phyloP scores from a whole-genome alignment of 305 asterid genomes.

The Solanum aculeatissimum region DNA sequence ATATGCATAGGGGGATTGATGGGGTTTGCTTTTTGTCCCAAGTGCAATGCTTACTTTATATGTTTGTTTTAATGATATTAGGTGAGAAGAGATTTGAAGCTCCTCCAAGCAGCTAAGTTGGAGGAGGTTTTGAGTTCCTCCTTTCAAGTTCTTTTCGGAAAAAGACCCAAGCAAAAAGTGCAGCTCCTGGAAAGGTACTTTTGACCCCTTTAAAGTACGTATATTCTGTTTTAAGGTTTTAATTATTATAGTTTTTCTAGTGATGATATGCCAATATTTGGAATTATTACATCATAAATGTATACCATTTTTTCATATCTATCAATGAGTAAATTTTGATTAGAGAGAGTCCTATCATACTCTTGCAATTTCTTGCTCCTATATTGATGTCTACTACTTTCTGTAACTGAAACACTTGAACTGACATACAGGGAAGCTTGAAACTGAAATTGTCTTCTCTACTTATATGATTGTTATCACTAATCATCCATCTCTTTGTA shows the following conservation, averaged over 20 bases:
- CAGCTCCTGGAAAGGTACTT: constrained; percentile 68
- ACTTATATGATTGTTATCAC: not conserved
- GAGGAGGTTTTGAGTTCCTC: constrained; percentile 61
- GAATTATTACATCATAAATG: not conserved
- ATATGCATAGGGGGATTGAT: not conserved
- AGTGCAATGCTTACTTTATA: not conserved
- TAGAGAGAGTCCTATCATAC: not conserved
- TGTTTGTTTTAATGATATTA: constrained; percentile 6
- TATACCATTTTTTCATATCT: not conserved
- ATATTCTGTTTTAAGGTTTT: not conserved
- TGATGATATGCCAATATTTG: not conserved
- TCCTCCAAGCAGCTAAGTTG: constrained; percentile 52
- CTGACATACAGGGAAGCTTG: not conserved
- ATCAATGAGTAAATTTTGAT: not conserved
- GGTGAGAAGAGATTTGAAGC: constrained; percentile 85
- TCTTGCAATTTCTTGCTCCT: not conserved
- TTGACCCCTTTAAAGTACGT: not conserved
- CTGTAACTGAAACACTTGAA: not conserved
- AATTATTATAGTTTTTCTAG: not conserved
- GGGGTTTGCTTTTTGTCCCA: not conserved
- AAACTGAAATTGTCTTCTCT: not conserved
- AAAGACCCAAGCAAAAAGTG: constrained; percentile 77
- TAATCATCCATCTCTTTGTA: not conserved
- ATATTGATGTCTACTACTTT: not conserved
- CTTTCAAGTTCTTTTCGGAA: constrained; percentile 57